Evolutionary conservation across 1,139 yeast genomes (phyloP), one percentile per base, ranked within the genome.

Genomic region (Diutina rugosa): DNA sequence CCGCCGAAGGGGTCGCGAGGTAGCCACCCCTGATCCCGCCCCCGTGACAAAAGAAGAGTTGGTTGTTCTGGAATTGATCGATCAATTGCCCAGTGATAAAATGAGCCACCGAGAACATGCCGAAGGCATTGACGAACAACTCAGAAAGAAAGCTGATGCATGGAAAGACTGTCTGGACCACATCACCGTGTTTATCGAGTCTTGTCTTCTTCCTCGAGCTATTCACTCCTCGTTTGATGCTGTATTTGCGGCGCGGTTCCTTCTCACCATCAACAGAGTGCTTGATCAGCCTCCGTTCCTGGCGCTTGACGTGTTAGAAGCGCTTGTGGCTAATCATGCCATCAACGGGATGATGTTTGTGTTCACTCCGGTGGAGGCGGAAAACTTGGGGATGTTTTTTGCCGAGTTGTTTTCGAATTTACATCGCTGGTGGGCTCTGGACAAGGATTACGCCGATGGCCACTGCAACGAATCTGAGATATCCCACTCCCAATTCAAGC

Each of bases 221-320:
- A 68, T 86, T 3, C 90, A 86, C 62, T 88, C 97, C 0, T 85
- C 96, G 0, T 80, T 85, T 60, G 99, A 91, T 71, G 97, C 98
- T 0, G 77, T 87, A 1, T 90, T 72, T 65, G 71, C 84, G 51
- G 82, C 90, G 0, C 73, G 78, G 57, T 89, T 90, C 64, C 62
- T 89, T 2, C 78, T 81, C 59, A 70, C 69, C 55, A 63, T 84
- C 16, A 82, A 84, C 58, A 66, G 38, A 30, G 51, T 71, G 0
- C 60, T 76, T 18, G 72, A 74, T 1, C 69, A 79, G 0, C 60
- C 71, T 1, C 72, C 78, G 49, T 83, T 76, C 63, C 74, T 80
- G 2, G 62, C 84, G 9, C 57, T 77, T 8, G 63, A 61, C 1
- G 62, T 84, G 1, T 69, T 86, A 56, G 76, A 81, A 56, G 68